These are phyloP conservation scores for Alternaria longipes DNA, from an alignment of 2,329 filamentous ascomycete genomes.

Conservation along the genomic window DNA sequence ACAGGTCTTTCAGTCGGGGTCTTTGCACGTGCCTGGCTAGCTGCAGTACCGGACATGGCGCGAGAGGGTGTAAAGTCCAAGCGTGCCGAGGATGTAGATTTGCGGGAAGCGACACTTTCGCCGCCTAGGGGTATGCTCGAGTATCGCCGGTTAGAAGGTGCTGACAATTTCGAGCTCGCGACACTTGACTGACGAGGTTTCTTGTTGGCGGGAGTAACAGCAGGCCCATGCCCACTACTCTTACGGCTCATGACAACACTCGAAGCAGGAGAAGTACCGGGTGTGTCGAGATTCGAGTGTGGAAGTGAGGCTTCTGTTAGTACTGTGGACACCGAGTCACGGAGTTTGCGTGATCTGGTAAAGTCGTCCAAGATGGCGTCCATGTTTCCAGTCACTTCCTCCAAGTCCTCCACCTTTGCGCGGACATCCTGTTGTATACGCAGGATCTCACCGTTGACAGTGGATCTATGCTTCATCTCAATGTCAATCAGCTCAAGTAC, in stretches of 20 bases:
- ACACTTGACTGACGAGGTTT: slow-evolving; percentile 60
- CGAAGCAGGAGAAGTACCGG: slow-evolving; percentile 71
- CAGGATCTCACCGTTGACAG: slow-evolving; percentile 94
- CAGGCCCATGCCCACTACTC: slow-evolving; percentile 57
- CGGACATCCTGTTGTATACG: slow-evolving; percentile 86
- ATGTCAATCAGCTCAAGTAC: slow-evolving; percentile 93
- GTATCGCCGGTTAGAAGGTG: slow-evolving; percentile 56
- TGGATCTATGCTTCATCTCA: slow-evolving; percentile 93
- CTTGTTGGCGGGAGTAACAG: slow-evolving; percentile 56
- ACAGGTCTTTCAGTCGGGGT: slow-evolving; percentile 41
- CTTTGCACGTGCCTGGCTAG: slow-evolving; percentile 31
- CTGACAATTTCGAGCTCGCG: slow-evolving; percentile 53
- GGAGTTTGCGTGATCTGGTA: slow-evolving; percentile 74
- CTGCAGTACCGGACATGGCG: slow-evolving; percentile 36
- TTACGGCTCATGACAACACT: slow-evolving; percentile 67
- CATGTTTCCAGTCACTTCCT: slow-evolving; percentile 79
- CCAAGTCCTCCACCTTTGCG: slow-evolving; percentile 79
- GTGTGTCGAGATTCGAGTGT: slow-evolving; percentile 71
- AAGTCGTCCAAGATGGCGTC: slow-evolving; percentile 77
- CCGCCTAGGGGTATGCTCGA: slow-evolving; percentile 57
- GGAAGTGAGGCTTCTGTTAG: slow-evolving; percentile 78
- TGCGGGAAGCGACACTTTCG: slow-evolving; percentile 33
- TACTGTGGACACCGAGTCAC: slow-evolving; percentile 93
- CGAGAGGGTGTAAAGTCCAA: slow-evolving; percentile 38
- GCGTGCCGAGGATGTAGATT: slow-evolving; percentile 27